phyloP scores from a whole-genome alignment of 202 grass and related monocot genomes.

The Panicum virgatum region DNA sequence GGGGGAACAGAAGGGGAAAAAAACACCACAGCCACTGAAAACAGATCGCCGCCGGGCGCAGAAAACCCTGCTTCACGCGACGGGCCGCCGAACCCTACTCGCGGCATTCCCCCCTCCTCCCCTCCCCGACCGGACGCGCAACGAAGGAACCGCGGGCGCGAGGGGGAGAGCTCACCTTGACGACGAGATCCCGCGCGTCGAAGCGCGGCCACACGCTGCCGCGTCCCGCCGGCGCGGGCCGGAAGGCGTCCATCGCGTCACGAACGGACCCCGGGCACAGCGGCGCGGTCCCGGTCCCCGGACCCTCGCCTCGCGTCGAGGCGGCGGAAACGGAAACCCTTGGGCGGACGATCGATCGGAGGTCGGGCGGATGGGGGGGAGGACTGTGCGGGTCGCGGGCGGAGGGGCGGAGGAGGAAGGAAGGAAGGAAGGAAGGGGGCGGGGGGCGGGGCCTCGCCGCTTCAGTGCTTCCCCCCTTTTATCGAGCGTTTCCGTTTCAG shows the following conservation, averaged over 20 bases:
- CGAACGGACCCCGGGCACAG: background rate
- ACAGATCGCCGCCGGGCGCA: background rate
- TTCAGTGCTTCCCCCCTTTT: background rate
- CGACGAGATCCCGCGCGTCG: conserved; percentile 23
- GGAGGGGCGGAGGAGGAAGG: background rate
- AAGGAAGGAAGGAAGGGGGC: too few species aligned
- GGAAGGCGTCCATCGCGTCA: conserved; percentile 20
- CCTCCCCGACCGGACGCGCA: background rate
- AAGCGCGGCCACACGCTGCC: background rate
- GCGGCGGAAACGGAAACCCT: background rate
- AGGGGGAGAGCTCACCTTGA: conserved; percentile 38
- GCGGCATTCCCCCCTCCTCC: background rate
- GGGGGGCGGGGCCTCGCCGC: background rate
- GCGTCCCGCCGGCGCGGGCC: background rate
- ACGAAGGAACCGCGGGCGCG: background rate
- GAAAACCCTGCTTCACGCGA: background rate
- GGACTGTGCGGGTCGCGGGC: background rate
- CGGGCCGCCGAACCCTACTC: conserved; percentile 15
- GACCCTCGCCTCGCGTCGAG: too few species aligned
- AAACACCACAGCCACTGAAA: background rate
- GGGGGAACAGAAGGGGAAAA: background rate
- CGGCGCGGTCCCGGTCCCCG: too few species aligned
- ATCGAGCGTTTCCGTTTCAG: conserved; percentile 21
- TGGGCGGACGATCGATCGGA: background rate
- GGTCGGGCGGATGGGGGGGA: background rate